Conservation (phyloP, 1,284 basidiomycete genomes). For the Austropuccinia psidii region DNA sequence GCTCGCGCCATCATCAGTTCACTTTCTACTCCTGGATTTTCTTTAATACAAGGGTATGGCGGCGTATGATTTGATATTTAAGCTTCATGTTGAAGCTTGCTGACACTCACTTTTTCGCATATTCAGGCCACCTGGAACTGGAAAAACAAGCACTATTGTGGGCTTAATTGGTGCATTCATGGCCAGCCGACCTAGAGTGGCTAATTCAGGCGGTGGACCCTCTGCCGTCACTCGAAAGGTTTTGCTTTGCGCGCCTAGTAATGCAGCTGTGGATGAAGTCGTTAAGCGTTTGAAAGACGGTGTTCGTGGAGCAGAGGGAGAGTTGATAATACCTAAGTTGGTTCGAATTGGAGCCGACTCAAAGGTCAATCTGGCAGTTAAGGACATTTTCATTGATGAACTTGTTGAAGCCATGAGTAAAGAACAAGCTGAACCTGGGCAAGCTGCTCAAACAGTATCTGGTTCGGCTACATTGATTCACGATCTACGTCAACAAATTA, state of each 20-base stretch:
- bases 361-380: slow-evolving; percentile 71
- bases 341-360: slow-evolving; percentile 79
- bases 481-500: slow-evolving; percentile 60
- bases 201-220: slow-evolving; percentile 36
- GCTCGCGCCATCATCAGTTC: slow-evolving; percentile 78
- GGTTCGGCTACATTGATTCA: slow-evolving; percentile 51
- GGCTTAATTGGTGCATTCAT: slow-evolving; percentile 82
- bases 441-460: slow-evolving; percentile 37
- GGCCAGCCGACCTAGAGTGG: slow-evolving; percentile 54
- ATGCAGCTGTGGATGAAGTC: slow-evolving; percentile 97
- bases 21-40: slow-evolving; percentile 67
- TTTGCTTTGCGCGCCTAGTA: slow-evolving; percentile 92
- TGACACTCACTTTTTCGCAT: not conserved
- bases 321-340: slow-evolving; percentile 61
- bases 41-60: slow-evolving; percentile 85
- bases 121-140: slow-evolving; percentile 85
- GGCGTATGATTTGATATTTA: not conserved
- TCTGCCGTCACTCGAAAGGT: slow-evolving; percentile 56
- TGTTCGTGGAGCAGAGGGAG: slow-evolving; percentile 58
- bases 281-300: slow-evolving; percentile 77
- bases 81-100: not conserved
- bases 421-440: slow-evolving; percentile 28
- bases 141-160: slow-evolving; percentile 97
- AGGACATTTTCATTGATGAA: slow-evolving; percentile 77
- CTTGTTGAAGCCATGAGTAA: slow-evolving; percentile 68